Conservation (phyloP, 345 rosid genomes). For the Firmiana major region DNA sequence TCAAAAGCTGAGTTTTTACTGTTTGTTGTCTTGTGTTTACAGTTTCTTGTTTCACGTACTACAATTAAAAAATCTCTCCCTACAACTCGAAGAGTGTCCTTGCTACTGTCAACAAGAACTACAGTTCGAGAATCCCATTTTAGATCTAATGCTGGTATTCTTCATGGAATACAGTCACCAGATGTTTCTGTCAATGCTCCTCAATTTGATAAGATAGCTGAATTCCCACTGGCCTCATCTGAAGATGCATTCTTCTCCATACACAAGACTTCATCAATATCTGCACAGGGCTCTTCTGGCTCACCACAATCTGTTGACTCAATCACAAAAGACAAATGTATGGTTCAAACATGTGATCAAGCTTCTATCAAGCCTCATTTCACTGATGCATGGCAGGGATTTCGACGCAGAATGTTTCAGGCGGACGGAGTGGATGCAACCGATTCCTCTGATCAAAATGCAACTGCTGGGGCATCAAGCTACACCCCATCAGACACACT, state of each 20-base stretch:
- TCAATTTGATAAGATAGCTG: constrained; percentile 91
- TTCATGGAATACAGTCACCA: constrained; percentile 62
- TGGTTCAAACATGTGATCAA: constrained; percentile 52
- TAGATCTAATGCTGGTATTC: constrained; percentile 47
- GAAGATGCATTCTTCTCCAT: constrained; percentile 65
- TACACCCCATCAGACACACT: constrained; percentile 67
- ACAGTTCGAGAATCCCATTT: constrained; percentile 30
- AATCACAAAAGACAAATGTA: constrained; percentile 88
- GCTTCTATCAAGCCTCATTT: constrained; percentile 41
- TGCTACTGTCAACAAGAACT: constrained; percentile 52
- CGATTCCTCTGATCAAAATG: constrained; percentile 82
- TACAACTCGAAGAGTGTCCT: constrained; percentile 79
- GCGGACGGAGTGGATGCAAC: constrained; percentile 57
- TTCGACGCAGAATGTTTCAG: constrained; percentile 43
- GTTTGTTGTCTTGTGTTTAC: constrained; percentile 26
- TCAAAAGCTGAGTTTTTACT: constrained; percentile 10
- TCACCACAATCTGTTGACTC: constrained; percentile 59
- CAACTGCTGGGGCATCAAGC: constrained; percentile 93
- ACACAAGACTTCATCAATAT: constrained; percentile 49
- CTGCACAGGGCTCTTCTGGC: constrained; percentile 63
- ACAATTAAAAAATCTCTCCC: constrained; percentile 41
- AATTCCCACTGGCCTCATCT: constrained; percentile 84
- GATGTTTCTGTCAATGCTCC: constrained; percentile 97
- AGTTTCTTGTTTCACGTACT: constrained; percentile 51
- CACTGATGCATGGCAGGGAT: constrained; percentile 69